phyloP scores from a whole-genome alignment of 2,329 filamentous ascomycete genomes.

The Conoideocrella luteorostrata region DNA sequence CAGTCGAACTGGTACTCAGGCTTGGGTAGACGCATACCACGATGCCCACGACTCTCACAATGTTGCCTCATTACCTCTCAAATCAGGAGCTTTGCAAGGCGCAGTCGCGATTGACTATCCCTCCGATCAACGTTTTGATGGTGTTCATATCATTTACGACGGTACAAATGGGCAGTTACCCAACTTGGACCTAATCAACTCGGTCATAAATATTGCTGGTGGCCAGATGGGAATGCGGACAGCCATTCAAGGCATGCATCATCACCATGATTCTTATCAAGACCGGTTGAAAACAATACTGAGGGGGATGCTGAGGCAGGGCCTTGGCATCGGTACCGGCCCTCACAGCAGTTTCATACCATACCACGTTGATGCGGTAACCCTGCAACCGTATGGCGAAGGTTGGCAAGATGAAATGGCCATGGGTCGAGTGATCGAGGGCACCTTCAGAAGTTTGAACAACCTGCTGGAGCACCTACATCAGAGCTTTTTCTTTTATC shows the following conservation, averaged over 20 bases:
- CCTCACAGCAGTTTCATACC: slow-evolving; percentile 95
- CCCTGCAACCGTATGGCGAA: slow-evolving; percentile 79
- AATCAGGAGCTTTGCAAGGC: slow-evolving; percentile 88
- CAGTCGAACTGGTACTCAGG: slow-evolving; percentile 83
- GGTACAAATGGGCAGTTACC: slow-evolving; percentile 93
- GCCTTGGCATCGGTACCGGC: slow-evolving; percentile 79
- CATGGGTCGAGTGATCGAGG: slow-evolving; percentile 82
- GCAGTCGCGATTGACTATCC: slow-evolving; percentile 92
- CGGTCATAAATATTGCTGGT: slow-evolving; percentile 76
- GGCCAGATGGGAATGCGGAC: slow-evolving; percentile 88
- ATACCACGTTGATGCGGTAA: slow-evolving; percentile 95
- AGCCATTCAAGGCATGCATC: slow-evolving; percentile 81
- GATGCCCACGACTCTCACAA: slow-evolving; percentile 69
- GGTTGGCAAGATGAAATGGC: slow-evolving; percentile 99
- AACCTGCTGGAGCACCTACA: slow-evolving; percentile 95
- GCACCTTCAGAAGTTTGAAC: slow-evolving; percentile 87
- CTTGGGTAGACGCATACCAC: slow-evolving; percentile 97
- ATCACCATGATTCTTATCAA: slow-evolving; percentile 71
- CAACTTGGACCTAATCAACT: slow-evolving; percentile 94
- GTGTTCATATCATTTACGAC: slow-evolving; percentile 87
- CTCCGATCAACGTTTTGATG: slow-evolving; percentile 75
- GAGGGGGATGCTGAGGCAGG: slow-evolving; percentile 87
- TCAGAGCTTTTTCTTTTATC: slow-evolving; percentile 98
- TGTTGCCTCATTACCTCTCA: slow-evolving; percentile 74
- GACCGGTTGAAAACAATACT: slow-evolving; percentile 84